Base-by-base conservation (phyloP, 192 early-diverging fungal genomes). In the Haplosporangium gracile region DNA sequence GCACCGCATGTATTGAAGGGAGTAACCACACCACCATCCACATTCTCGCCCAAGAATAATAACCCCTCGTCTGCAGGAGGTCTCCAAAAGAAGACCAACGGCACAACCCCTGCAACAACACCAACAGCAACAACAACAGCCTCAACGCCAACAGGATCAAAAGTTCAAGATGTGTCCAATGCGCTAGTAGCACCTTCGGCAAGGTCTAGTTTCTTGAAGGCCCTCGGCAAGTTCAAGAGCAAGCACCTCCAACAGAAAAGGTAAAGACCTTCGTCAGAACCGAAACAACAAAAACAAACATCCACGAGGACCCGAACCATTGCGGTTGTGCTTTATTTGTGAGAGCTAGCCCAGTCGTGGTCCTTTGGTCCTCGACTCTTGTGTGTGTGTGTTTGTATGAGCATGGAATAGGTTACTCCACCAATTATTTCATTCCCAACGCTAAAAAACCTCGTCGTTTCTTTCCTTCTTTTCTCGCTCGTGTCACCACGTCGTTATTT, bases 201-300 rank as follows among this genome's bases (percentile, higher is more conserved):
- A 43, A 74, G 78, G 32, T 78, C 82, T 26, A 79, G 72, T 53
- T 85, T 85, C 63, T 51, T 85, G 29, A 75, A 69, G 55, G 82
- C 82, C 49, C 45, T 81, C 20, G 73, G 79, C 68, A 81, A 51
- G 65, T 81, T 81, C 72, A 81, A 81, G 72, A 74, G 42, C 49
- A 81, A 69, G 65, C 72, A 73, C 47, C 45, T 82, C 70, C 69
- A 68, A 7, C 69, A 72, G 36, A 85, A 79, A 43, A 78, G 71
- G 82, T 85, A 85, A 29, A 55, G 53, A 22, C 26, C 15, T 20
- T 47, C 4, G 39, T 32, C 51, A 39, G 7, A 32, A 42, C n/a
- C n/a, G 36, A 8, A 32, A 49, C 6, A 45, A 16, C 29, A 34
- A 69, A 36, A 39, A 29, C 47, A 70, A 60, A 6, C 13, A 16